Base-by-base conservation (phyloP, 2,329 filamentous ascomycete genomes). In the Rasamsonia emersonii region DNA sequence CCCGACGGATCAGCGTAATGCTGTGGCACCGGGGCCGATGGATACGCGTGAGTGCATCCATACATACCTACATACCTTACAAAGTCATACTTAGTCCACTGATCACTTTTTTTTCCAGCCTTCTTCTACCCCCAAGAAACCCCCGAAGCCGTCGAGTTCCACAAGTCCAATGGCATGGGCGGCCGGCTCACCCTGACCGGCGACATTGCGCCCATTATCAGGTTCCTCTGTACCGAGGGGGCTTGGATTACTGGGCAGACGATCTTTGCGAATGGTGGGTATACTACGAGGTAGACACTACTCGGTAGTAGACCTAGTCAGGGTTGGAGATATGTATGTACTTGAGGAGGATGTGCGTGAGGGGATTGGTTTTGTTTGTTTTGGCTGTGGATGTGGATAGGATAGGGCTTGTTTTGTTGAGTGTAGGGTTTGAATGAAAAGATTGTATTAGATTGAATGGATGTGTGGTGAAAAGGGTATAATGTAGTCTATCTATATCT, bases 1-100 rank as follows among this genome's bases (percentile, higher is more conserved):
- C 51, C 11, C 66, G 64, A 41, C 64, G 64, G 3, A 68, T 76
- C 46, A 60, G 48, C 13, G 68, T 73, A 73, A 75, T 41, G 61
- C 60, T 8, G 51, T 74, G 10, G 65, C 67, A 0, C 70, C 68
- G 0, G 71, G 70, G 0, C 72, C 71, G 0, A 77, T 70, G 3
- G 68, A 58, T 4, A 77, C 73, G 0, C 63, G 62, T 55, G 50
- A 51, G 49, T 51, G 8, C 9, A 6, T 19, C 14, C 15, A 25
- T 8, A 10, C 9, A 25, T 10, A 2, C 13, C 5, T 6, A 24
- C 11, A 24, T 13, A 32, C 4, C 10, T 4, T 16, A 3, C 30
- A 36, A 29, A 35, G 21, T 24, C 20, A 19, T 10, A 32, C 29
- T 29, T 11, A 25, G 17, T 28, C 15, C 33, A 33, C 29, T 17